Base-by-base conservation (phyloP, 768 basidiomycete species). In the Tricholoma bakamatsutake region DNA sequence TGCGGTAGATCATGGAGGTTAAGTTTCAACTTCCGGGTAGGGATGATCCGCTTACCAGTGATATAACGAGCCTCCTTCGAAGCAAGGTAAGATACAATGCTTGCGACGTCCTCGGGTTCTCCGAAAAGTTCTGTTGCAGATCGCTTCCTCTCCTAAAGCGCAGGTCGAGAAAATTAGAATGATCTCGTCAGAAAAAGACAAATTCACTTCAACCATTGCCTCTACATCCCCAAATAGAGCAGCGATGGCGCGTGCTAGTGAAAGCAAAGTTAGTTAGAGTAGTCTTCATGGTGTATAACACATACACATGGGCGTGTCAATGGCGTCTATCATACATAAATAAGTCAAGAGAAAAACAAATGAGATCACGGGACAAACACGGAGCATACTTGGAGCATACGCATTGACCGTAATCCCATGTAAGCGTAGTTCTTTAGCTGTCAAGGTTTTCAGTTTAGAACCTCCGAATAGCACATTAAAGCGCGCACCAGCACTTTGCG, bases 331-430 rank as follows among this genome's bases (percentile, higher is more conserved):
- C 12, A 11, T 5, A 8, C 13, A 27, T 8, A 7, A 28, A 30
- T 42, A n/a, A 30, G 15, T n/a, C 18, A 46, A 43, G 39, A 24
- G 4, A 33, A 13, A n/a, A n/a, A 8, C 9, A 2, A 27, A 11
- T 21, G 17, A 35, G 21, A 30, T 18, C 9, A 35, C 31, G 12
- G 34, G n/a, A 27, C 55, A 34, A 43, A 65, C 70, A n/a, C n/a
- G n/a, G n/a, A n/a, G n/a, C n/a, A n/a, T n/a, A 69, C 70, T 69
- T 33, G 71, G 72, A 9, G 70, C 66, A 57, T 70, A 73, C 0
- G 69, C 65, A 43, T 74, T 74, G 13, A 73, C 69, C 2, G 68
- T 70, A 54, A 74, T 74, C 4, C 61, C 62, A 43, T 68, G 55
- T 15, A 55, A 50, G 12, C 60, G 64, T 4, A 65, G 50, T 43